phyloP scores from a whole-genome alignment of 345 rosid genomes.

The Corchorus capsularis region DNA sequence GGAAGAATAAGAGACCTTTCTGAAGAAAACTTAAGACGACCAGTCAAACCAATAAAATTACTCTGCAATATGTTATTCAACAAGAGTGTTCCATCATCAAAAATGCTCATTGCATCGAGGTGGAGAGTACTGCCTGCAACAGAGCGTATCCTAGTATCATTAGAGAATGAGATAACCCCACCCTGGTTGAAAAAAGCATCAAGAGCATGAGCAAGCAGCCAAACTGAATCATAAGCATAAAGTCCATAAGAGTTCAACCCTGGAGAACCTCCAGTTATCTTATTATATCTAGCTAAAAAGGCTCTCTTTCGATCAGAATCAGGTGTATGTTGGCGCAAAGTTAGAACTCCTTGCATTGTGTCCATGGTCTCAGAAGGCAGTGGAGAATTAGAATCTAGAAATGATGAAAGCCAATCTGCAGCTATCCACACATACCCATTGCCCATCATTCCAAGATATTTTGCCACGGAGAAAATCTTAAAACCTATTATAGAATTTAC shows the following conservation, averaged over 20 bases:
- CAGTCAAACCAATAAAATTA: slow-evolving; percentile 76
- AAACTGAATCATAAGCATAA: slow-evolving; percentile 87
- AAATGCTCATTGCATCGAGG: slow-evolving; percentile 68
- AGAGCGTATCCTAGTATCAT: slow-evolving; percentile 59
- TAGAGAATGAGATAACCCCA: slow-evolving; percentile 74
- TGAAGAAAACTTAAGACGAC: slow-evolving; percentile 57
- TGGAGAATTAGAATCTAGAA: slow-evolving; percentile 60
- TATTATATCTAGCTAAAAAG: slow-evolving; percentile 65
- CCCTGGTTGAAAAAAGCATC: slow-evolving; percentile 74
- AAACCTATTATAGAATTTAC: slow-evolving; percentile 56
- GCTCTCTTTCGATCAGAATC: slow-evolving; percentile 63
- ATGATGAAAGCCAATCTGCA: slow-evolving; percentile 79
- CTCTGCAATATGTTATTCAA: slow-evolving; percentile 61
- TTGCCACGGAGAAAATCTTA: slow-evolving; percentile 62
- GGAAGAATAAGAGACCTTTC: slow-evolving; percentile 62
- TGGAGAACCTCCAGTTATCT: slow-evolving; percentile 47
- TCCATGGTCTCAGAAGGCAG: slow-evolving; percentile 63
- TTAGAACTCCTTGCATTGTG: slow-evolving; percentile 77
- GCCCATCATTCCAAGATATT: slow-evolving; percentile 85
- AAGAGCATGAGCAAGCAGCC: slow-evolving; percentile 78
- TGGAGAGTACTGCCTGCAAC: slow-evolving; percentile 54
- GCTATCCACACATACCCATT: slow-evolving; percentile 96
- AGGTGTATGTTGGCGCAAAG: slow-evolving; percentile 78
- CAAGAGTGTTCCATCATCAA: slow-evolving; percentile 58
- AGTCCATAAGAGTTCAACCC: slow-evolving; percentile 81